phyloP scores from a whole-genome alignment of 2,329 filamentous ascomycete species.

The Trichothecium sympodiale region DNA sequence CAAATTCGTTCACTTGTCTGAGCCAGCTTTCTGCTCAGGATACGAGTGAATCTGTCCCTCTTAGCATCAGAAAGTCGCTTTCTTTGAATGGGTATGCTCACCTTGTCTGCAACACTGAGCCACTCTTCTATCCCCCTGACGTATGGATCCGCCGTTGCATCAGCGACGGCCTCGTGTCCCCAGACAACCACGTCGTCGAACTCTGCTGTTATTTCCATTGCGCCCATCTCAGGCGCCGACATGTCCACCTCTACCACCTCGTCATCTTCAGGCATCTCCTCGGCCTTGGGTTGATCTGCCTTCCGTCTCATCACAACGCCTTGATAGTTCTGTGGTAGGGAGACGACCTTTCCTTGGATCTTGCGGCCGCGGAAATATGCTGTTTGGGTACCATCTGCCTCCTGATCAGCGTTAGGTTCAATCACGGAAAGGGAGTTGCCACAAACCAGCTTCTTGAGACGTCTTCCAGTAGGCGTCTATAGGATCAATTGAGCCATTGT shows the following conservation, averaged over 20 bases:
- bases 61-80: background rate
- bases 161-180: slow-evolving; percentile 62
- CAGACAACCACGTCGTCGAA: slow-evolving; percentile 77
- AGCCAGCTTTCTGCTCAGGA: background rate
- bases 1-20: too few relatives aligned
- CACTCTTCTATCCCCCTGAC: slow-evolving; percentile 70
- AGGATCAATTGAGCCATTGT: slow-evolving; percentile 60
- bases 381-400: slow-evolving; percentile 37
- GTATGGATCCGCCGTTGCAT: slow-evolving; percentile 55
- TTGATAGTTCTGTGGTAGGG: slow-evolving; percentile 60
- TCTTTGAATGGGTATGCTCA: slow-evolving; percentile 22
- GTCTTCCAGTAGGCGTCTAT: slow-evolving; percentile 63
- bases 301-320: slow-evolving; percentile 48
- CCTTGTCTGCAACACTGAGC: slow-evolving; percentile 60
- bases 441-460: slow-evolving; percentile 25
- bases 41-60: slow-evolving; percentile 22
- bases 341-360: slow-evolving; percentile 55
- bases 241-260: slow-evolving; percentile 23
- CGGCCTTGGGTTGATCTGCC: slow-evolving; percentile 19
- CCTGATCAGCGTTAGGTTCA: too few relatives aligned
- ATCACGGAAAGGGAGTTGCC: slow-evolving; percentile 4
- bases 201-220: slow-evolving; percentile 49
- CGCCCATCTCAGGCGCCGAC: slow-evolving; percentile 36
- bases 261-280: slow-evolving; percentile 16
- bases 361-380: slow-evolving; percentile 74